phyloP scores from a whole-genome alignment of 768 basidiomycete genomes.

The Pleurotus platypus region DNA sequence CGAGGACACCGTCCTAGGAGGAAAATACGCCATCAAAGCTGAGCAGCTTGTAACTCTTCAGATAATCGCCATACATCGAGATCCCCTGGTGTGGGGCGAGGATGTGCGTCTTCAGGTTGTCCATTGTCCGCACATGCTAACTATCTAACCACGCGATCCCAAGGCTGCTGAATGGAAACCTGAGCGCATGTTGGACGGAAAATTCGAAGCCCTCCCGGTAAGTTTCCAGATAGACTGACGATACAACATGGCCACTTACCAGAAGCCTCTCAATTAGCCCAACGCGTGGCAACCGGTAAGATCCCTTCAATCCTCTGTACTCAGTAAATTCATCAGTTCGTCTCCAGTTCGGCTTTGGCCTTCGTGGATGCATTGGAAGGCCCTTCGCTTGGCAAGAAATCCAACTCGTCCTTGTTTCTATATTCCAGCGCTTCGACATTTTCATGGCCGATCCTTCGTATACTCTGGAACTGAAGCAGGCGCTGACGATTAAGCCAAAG shows the following conservation, averaged over 20 bases:
- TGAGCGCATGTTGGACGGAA: slow-evolving; percentile 46
- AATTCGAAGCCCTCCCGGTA: slow-evolving; percentile 40
- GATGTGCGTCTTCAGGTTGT: slow-evolving; percentile 29
- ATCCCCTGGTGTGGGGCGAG: slow-evolving; percentile 45
- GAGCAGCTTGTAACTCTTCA: slow-evolving; percentile 24
- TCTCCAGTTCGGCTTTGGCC: slow-evolving; percentile 15
- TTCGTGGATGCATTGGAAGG: slow-evolving; percentile 29
- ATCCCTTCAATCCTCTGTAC: slow-evolving; percentile 9
- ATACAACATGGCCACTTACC: too few species aligned
- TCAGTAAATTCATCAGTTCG: slow-evolving; percentile 20
- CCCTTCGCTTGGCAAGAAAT: slow-evolving; percentile 49
- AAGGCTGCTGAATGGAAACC: slow-evolving; percentile 42
- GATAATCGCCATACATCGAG: slow-evolving; percentile 28
- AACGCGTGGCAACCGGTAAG: slow-evolving; percentile 41
- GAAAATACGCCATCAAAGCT: slow-evolving; percentile 36
- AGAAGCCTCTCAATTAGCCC: slow-evolving; percentile 19
- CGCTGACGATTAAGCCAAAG: slow-evolving; percentile 43
- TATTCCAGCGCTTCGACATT: slow-evolving; percentile 46
- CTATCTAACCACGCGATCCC: neutral
- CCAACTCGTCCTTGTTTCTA: slow-evolving; percentile 32
- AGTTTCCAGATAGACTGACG: neutral
- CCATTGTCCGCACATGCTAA: neutral
- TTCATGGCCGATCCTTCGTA: slow-evolving; percentile 39
- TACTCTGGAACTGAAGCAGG: slow-evolving; percentile 39
- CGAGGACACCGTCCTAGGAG: slow-evolving; percentile 34